Evolutionary conservation across 2,329 filamentous ascomycete genomes (phyloP), one percentile per base, ranked within the genome.

Genomic region (Cercospora sp.): DNA sequence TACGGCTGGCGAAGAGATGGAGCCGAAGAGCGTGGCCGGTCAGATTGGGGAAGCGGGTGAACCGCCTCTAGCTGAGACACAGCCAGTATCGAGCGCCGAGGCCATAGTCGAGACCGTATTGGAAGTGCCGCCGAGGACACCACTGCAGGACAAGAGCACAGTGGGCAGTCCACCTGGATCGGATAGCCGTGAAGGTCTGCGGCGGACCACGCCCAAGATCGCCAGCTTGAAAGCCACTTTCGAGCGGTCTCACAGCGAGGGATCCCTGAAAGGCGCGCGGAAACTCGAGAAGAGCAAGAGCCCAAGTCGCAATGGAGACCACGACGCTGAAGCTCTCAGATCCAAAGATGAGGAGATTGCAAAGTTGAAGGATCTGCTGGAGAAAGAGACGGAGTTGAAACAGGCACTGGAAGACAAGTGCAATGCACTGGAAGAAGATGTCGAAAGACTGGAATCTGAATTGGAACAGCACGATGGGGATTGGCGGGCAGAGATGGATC

Each of bases 141-240:
- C 61, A 23, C 5, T n/a, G 23, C 30, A 51, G 8, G 58, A 64
- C 45, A 60, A 60, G 63, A 69, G 48, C 36, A 63, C 63, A 51
- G 33, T 60, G 12, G 51, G 51, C 36, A 69, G 65, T 64, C 48
- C 67, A n/a, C 36, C 64, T 18, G 31, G 62, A 23, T 64, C 66
- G 30, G 61, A 64, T 9, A 16, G 48, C 12, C 61, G 57, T 23
- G 66, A 65, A 42, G 70, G 66, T 57, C 57, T 74, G 12, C 67
- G 73, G 28, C 69, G 71, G 36, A 71, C 70, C 23, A 71, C 69
- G 30, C 72, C 73, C 9, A 76, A 75, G 55, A 75, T 77, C n/a
- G 75, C 75, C n/a, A 73, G 69, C 59, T 64, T 77, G 48, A 68
- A 73, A 40, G 73, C 73, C 9, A 71, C 74, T 10, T 77, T 77